Percentiles rank a stretch among this genome's conserved stretches.
These are phyloP conservation scores for Wallacemonas collosoma DNA, from an alignment of 208 protist species.

Conservation along the genomic window DNA sequence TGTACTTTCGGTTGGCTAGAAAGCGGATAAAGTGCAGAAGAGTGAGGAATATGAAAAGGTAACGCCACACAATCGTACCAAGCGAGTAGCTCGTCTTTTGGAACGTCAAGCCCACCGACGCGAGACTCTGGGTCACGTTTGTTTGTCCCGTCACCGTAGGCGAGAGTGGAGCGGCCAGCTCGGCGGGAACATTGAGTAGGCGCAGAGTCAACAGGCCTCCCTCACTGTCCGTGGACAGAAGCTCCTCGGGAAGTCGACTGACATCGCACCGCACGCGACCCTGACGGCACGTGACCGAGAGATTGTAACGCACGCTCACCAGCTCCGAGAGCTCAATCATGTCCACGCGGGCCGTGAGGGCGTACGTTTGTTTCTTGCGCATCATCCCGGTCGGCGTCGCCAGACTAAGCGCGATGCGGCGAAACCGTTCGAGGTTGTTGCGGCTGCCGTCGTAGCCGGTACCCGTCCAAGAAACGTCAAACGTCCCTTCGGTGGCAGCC, in stretches of 20 bases:
- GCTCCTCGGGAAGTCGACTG: conserved; percentile 32
- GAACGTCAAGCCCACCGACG: conserved; percentile 60
- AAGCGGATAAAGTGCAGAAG: conserved; percentile 71
- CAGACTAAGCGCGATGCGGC: conserved; percentile 50
- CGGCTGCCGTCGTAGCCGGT: conserved; percentile 21
- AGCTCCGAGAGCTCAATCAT: background rate
- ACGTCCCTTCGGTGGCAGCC: background rate
- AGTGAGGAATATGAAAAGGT: conserved; percentile 63
- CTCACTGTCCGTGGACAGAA: conserved; percentile 14
- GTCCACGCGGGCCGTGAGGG: conserved; percentile 1
- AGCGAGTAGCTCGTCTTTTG: conserved; percentile 63
- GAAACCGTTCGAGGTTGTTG: conserved; percentile 37
- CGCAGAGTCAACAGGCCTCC: background rate
- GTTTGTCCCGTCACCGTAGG: conserved; percentile 2
- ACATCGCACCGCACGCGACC: conserved; percentile 22
- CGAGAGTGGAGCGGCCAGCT: conserved; percentile 8
- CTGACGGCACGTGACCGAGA: conserved; percentile 1
- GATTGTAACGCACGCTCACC: conserved; percentile 2
- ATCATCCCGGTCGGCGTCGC: conserved; percentile 11
- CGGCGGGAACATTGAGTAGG: background rate
- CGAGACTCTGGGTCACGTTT: background rate
- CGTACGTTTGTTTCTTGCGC: background rate
- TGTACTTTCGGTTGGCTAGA: conserved; percentile 62
- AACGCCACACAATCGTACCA: conserved; percentile 63
- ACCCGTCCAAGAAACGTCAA: conserved; percentile 44